These are phyloP conservation scores for Trichosporon sp. DNA, from an alignment of 1,284 basidiomycete species.

Conservation along the genomic window DNA sequence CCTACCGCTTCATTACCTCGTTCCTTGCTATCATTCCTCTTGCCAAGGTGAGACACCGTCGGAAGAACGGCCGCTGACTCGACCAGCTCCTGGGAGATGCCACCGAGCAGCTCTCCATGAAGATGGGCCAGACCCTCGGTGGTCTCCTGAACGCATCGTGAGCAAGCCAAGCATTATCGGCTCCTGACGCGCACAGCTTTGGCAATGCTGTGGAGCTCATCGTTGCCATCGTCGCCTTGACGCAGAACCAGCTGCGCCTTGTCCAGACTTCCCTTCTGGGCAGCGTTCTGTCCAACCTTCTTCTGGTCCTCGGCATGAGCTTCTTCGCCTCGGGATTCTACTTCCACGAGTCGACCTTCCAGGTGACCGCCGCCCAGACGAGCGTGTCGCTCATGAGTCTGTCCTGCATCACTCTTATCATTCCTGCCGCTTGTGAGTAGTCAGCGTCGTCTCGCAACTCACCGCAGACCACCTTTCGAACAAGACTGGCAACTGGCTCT, in stretches of 20 bases:
- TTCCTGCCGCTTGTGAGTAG: conserved; percentile 73
- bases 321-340: conserved; percentile 69
- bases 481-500: conserved; percentile 18
- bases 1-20: conserved; percentile 71
- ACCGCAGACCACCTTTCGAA: conserved; percentile 37
- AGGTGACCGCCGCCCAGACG: conserved; percentile 78
- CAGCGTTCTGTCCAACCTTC: conserved; percentile 75
- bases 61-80: neutral
- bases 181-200: conserved; percentile 30
- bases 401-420: conserved; percentile 80
- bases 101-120: conserved; percentile 77
- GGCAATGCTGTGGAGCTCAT: conserved; percentile 63
- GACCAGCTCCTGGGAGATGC: conserved; percentile 60
- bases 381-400: conserved; percentile 74
- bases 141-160: conserved; percentile 75
- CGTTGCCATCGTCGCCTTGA: conserved; percentile 75
- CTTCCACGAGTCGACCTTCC: conserved; percentile 67
- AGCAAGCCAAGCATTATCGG: neutral
- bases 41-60: conserved; percentile 58
- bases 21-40: conserved; percentile 86
- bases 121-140: conserved; percentile 74
- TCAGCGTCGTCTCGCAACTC: neutral
- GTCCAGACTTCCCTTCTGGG: conserved; percentile 70
- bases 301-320: conserved; percentile 81
- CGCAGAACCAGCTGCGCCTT: conserved; percentile 75